Evolutionary conservation across 768 basidiomycete species (phyloP), one percentile per base, ranked within the genome.

Genomic region (Leccinum boreale): DNA sequence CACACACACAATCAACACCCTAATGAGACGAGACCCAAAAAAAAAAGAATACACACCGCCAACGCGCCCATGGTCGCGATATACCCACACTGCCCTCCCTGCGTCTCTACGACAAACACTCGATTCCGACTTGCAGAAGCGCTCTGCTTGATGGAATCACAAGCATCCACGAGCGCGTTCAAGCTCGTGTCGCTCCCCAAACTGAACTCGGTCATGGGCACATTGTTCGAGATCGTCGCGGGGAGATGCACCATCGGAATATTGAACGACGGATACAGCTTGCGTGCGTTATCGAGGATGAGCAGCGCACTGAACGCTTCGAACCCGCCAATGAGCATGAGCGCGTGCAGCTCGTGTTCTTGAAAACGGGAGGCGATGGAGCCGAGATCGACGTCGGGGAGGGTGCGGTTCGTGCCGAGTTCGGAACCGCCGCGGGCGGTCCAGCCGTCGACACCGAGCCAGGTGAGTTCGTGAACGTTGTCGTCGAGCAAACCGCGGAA

Each of bases 381-480:
- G 1, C 94, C 96, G 46, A 98, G 82, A 73, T 98, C 93, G 50
- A 84, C 74, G 49, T 89, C 88, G 19, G 97, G 97, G 46, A 94
- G 76, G 11, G 84, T 81, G 50, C 97, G 90, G 77, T 98, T 98
- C 29, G 97, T 98, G 19, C 97, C 97, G 15, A 99, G 85, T 73
- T 99, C 97, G 24, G 95, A 98, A 11, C 97, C 97, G 58, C 97
- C 97, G 24, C 95, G 89, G 11, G 90, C 86, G 72, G 90, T 90
- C 97, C 96, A 99, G 42, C 87, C 87, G 71, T 99, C 97, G 48
- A 98, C 97, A 24, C 92, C 90, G 29, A 99, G 87, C 97, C 97
- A 98, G 8, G 92, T 86, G 12, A 95, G 84, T 65, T 93, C 89
- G 61, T 84, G 78, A 52, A 98, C 76, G 67, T 86, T 86, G 75